These are phyloP conservation scores for Neopestalotiopsis sp. DNA, from an alignment of 2,329 filamentous ascomycete genomes.

Conservation along the genomic window DNA sequence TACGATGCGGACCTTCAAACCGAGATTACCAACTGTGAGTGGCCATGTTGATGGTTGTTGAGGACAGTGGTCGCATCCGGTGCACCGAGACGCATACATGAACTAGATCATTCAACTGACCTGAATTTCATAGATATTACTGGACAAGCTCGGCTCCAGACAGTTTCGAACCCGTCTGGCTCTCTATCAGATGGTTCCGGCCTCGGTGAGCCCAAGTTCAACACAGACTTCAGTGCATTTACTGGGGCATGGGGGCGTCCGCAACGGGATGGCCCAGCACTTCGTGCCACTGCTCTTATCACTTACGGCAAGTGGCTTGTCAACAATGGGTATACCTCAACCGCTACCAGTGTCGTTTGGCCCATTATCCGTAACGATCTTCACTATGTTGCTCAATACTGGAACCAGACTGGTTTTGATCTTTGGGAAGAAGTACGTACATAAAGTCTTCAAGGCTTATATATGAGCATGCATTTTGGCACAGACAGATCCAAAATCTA, in stretches of 20 bases:
- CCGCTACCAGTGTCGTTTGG: constrained; percentile 66
- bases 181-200: constrained; percentile 54
- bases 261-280: constrained; percentile 78
- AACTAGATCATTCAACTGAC: not conserved
- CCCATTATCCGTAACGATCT: constrained; percentile 79
- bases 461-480: not conserved
- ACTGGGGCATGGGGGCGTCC: constrained; percentile 77
- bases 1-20: constrained; percentile 64
- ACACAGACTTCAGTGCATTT: constrained; percentile 66
- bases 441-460: too few relatives aligned
- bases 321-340: constrained; percentile 64
- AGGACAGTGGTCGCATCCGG: not conserved
- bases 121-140: constrained; percentile 50
- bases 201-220: constrained; percentile 77
- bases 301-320: constrained; percentile 76
- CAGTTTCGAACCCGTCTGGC: constrained; percentile 72
- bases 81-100: not conserved
- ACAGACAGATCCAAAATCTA: not conserved
- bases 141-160: constrained; percentile 70
- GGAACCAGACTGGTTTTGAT: constrained; percentile 71
- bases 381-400: constrained; percentile 75
- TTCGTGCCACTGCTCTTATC: constrained; percentile 76
- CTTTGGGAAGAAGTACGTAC: constrained; percentile 73
- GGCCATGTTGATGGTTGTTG: not conserved
- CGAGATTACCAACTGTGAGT: constrained; percentile 63